Conservation (phyloP, 495 filamentous ascomycete genomes). For the Penicillium cataractarum region DNA sequence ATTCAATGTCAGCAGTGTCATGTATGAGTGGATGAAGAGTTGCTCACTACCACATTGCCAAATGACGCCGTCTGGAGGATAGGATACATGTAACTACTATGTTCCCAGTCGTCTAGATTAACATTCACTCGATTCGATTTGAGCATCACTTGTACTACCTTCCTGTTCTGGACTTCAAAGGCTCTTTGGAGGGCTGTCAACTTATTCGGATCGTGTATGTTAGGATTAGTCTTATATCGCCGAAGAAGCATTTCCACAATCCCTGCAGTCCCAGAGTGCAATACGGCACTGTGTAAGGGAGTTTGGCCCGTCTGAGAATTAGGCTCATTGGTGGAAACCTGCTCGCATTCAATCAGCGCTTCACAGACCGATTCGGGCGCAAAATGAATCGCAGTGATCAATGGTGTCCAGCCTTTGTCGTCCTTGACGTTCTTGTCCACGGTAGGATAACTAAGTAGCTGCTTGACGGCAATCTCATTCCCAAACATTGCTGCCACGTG, state of each 20-base stretch:
- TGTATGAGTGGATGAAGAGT: neutral
- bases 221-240: neutral
- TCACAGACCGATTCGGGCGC: neutral
- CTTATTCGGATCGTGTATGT: neutral
- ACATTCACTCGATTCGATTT: neutral
- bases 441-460: neutral
- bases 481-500: neutral
- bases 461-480: neutral
- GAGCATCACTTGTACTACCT: neutral
- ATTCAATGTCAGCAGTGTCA: neutral
- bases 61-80: neutral
- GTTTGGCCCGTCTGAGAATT: neutral
- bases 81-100: neutral
- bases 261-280: neutral
- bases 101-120: neutral
- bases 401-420: neutral
- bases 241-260: neutral
- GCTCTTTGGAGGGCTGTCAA: neutral
- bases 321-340: neutral
- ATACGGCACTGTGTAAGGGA: neutral
- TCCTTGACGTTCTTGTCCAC: neutral
- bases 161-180: neutral
- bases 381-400: neutral
- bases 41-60: neutral
- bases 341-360: neutral